Base-by-base conservation (phyloP, 1,284 basidiomycete genomes). In the Marasmius fiardii region DNA sequence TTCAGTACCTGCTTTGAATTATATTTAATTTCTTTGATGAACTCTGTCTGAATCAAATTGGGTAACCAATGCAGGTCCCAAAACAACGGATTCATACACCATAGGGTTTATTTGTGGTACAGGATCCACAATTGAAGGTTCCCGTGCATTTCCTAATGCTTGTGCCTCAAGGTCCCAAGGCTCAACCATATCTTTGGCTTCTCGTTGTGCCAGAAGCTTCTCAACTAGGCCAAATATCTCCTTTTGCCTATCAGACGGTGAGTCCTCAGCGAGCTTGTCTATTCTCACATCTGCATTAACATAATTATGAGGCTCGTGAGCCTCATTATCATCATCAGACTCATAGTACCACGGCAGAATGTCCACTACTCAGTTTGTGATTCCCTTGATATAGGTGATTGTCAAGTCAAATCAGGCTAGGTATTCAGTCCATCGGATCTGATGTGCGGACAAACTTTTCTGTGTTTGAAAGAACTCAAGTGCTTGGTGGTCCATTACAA, bases 351-450 rank as follows among this genome's bases (percentile, higher is more conserved):
- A 41, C 2, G 57, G 56, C 3, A 58, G 43, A 3, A 34, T 35
- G 28, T 56, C 57, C 0, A 54, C 54, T 0, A 58, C 54, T 20
- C 41, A 35, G 21, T 58, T 58, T 4, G 12, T 31, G 4, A 52
- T 44, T 3, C 54, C 57, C 28, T 55, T 52, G 1, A 55, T 35
- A 45, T 51, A 55, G 2, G 54, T 55, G 18, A 55, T 55, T 10
- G 43, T 43, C 20, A 26, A 56, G 20, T 58, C 41, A 48, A 58
- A 58, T 0, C 39, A 34, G 1, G 53, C 24, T 3, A 58, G 26
- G 23, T 52, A 58, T 28, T 58, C 57, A 48, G 48, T 52, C 57
- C 57, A 55, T 16, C 26, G 35, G 48, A 55, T 55, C 16, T 55
- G 54, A 2, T 31, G 37, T 20, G 26, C 35, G 1, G 33, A 50